phyloP scores from a whole-genome alignment of 83 land plant species.

The Picea engelmannii region DNA sequence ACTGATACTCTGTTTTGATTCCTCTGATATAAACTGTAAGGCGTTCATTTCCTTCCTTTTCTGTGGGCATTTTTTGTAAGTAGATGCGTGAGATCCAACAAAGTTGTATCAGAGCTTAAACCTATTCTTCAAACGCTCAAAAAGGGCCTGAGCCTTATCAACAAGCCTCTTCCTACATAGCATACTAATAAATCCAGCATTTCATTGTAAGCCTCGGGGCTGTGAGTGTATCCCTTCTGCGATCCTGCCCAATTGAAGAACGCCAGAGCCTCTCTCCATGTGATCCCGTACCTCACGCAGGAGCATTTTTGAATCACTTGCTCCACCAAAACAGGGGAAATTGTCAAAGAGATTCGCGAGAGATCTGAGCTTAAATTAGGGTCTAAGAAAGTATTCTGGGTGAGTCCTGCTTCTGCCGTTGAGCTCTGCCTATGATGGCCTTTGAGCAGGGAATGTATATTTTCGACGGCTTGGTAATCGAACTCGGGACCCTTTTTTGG shows the following conservation, averaged over 20 bases:
- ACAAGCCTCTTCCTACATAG: conserved; percentile 51
- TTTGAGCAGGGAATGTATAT: conserved; percentile 48
- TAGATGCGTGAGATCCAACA: too few relatives aligned
- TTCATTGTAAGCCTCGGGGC: conserved; percentile 38
- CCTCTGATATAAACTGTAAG: too few relatives aligned
- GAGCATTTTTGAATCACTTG: conserved; percentile 38
- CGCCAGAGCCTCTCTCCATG: conserved; percentile 52
- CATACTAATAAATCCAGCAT: conserved; percentile 49
- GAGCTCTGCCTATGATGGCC: conserved; percentile 56
- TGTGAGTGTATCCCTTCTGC: conserved; percentile 15
- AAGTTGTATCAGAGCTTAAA: conserved; percentile 54
- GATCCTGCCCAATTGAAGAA: conserved; percentile 68
- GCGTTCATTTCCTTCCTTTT: too few relatives aligned
- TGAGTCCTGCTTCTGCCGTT: conserved; percentile 20
- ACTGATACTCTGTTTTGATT: too few relatives aligned
- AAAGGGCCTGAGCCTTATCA: conserved; percentile 56
- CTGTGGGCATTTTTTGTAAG: too few relatives aligned
- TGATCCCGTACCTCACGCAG: conserved; percentile 48
- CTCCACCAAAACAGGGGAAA: conserved; percentile 33
- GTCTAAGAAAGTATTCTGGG: conserved; percentile 29
- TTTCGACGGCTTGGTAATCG: conserved; percentile 36
- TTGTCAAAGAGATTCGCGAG: conserved; percentile 15
- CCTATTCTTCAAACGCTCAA: conserved; percentile 50
- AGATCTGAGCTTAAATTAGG: conserved; percentile 16
- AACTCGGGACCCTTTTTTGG: too few relatives aligned